Conservation (phyloP, 1,284 basidiomycete species). For the Ganoderma boninense region DNA sequence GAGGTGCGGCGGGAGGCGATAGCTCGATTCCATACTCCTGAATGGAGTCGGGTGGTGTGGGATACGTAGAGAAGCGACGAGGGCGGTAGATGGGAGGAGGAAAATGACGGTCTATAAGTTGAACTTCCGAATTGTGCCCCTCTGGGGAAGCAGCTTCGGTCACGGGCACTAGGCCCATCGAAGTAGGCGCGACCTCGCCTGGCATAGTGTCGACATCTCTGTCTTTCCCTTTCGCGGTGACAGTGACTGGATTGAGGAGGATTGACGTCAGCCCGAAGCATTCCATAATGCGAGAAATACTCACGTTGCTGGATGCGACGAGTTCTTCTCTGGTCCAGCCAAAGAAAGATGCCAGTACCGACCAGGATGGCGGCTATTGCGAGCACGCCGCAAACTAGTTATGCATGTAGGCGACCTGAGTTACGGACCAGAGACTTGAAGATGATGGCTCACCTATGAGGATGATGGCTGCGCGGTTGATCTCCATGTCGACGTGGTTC, state of each 20-base stretch:
- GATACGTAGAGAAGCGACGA: not conserved
- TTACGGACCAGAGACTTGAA: not conserved
- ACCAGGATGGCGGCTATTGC: not conserved
- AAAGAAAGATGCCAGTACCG: not conserved
- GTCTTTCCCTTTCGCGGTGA: not conserved
- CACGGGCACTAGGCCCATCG: not conserved
- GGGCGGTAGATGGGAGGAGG: not conserved
- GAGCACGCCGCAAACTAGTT: not conserved
- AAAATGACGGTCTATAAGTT: not conserved
- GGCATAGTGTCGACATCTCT: not conserved
- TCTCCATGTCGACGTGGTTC: slow-evolving; percentile 2
- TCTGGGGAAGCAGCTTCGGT: not conserved
- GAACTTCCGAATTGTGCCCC: not conserved
- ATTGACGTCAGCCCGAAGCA: not conserved
- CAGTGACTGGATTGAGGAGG: not conserved
- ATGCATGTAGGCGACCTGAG: not conserved
- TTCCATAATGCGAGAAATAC: not conserved
- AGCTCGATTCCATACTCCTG: not conserved
- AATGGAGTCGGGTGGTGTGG: not conserved
- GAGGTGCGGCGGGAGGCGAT: not conserved
- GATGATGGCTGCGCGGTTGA: not conserved
- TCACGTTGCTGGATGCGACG: not conserved
- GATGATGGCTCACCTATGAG: not conserved
- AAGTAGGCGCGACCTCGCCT: not conserved
- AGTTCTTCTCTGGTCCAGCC: not conserved